These are phyloP conservation scores for Mariannaea sp. DNA, from an alignment of 2,329 filamentous ascomycete species.

Conservation along the genomic window DNA sequence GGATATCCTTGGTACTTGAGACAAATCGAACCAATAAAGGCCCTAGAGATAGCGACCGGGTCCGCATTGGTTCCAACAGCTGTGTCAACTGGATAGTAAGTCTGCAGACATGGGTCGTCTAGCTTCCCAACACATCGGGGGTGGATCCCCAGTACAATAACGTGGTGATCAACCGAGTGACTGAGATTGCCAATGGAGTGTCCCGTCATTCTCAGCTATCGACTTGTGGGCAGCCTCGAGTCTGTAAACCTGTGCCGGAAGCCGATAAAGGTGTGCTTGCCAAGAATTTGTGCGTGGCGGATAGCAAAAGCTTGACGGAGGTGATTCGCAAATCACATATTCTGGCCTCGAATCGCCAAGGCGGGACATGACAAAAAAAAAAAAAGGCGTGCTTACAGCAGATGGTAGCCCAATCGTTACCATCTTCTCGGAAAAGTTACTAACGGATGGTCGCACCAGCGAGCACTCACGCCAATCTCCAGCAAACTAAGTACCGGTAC, in stretches of 20 bases:
- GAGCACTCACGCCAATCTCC: not conserved
- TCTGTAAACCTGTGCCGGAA: constrained; percentile 27
- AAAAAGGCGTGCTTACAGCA: constrained; percentile 26
- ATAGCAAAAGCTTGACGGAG: constrained; percentile 5
- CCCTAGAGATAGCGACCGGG: not conserved
- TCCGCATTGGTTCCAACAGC: constrained; percentile 10
- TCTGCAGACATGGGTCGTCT: constrained; percentile 13
- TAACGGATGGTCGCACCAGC: constrained; percentile 19
- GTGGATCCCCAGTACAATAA: constrained; percentile 15
- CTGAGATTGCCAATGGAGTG: not conserved
- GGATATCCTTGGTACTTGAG: not conserved
- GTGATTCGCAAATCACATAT: constrained; percentile 2
- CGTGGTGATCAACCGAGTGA: not conserved
- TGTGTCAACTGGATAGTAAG: constrained; percentile 6
- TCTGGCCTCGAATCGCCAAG: constrained; percentile 17
- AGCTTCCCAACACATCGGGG: constrained; percentile 2
- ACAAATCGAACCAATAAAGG: constrained; percentile 5
- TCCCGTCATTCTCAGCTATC: not conserved
- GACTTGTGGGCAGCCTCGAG: not conserved
- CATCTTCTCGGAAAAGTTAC: constrained; percentile 24
- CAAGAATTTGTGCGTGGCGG: constrained; percentile 19
- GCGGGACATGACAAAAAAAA: constrained; percentile 16
- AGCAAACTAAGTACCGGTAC: constrained; percentile 5
- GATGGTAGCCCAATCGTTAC: constrained; percentile 24
- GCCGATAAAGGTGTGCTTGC: constrained; percentile 34